Base-by-base conservation (phyloP, 495 filamentous ascomycete species). In the Penicilliopsis zonata region DNA sequence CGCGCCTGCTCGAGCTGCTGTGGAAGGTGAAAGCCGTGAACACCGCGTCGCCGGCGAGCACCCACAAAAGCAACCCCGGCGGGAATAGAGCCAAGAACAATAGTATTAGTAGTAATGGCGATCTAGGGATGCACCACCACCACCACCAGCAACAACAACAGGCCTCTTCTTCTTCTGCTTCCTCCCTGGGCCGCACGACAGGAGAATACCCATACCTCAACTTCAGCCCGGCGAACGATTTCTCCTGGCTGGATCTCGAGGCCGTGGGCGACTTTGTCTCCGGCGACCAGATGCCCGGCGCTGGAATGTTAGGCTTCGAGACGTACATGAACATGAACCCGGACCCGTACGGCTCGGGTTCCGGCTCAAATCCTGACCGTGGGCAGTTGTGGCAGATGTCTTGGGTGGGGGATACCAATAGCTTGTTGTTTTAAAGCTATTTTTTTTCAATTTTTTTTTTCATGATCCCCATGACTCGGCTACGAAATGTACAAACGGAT, bases 231-330 rank as follows among this genome's bases (percentile, higher is more conserved):
- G 61, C 61, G 2, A 65, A 70, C 23, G 69, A 74, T 30, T 74
- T 74, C 45, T 69, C 67, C 1, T 74, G 69, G 69, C 55, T 70
- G 3, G 67, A 74, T 47, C 48, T 74, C 17, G 59, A 67, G 39
- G 69, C 68, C 10, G 69, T 74, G 12, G 68, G 69, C 0, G 67
- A 74, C 26, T 74, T 66, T 44, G 69, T 66, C 19, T 64, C 62
- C 3, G 62, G 62, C 3, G 61, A 65, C 28, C 57, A 52, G 22
- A 56, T 61, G 9, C 42, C 57, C 0, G 53, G 53, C 15, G 32
- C 49, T 13, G 56, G 55, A 10, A 33, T 59, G 13, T 34, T 63
- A 28, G 55, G 53, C 5, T 39, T 59, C n/a, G 59, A 62, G 36
- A 35, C 53, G 0, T 56, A 61, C 42, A 52, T 56, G 29, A 62